Evolutionary conservation across 2,329 filamentous ascomycete species (phyloP).

Genomic region (Aspergillus clavatus): DNA sequence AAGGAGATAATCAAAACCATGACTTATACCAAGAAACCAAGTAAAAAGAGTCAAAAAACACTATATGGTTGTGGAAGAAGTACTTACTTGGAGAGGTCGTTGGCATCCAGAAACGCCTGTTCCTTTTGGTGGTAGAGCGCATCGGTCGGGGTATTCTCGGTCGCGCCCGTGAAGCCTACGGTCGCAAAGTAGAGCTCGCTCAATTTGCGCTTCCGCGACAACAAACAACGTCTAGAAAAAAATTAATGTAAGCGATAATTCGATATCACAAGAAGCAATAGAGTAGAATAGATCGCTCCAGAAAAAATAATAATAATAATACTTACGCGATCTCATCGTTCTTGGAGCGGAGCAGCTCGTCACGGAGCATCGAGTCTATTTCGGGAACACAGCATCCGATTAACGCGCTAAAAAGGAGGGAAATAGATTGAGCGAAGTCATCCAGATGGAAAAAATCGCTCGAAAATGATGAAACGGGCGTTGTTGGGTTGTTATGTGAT

Average conservation of each 20-base stretch:
- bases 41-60: neutral
- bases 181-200: slow-evolving; percentile 82
- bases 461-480: slow-evolving; percentile 41
- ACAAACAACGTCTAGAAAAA: slow-evolving; percentile 52
- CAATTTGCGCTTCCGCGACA: slow-evolving; percentile 85
- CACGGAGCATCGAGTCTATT: slow-evolving; percentile 47
- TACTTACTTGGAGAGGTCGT: slow-evolving; percentile 55
- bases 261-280: slow-evolving; percentile 13
- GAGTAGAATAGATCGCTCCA: slow-evolving; percentile 23
- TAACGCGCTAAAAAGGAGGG: slow-evolving; percentile 43
- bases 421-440: slow-evolving; percentile 36
- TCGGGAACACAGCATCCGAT: slow-evolving; percentile 47
- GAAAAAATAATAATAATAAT: slow-evolving; percentile 31
- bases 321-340: slow-evolving; percentile 50
- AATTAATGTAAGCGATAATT: slow-evolving; percentile 35
- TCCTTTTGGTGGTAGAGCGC: slow-evolving; percentile 48
- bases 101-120: slow-evolving; percentile 52
- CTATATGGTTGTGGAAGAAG: too few species aligned
- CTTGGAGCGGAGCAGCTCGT: slow-evolving; percentile 48
- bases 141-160: slow-evolving; percentile 54
- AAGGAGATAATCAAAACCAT: too few species aligned
- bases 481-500: slow-evolving; percentile 37
- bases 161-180: slow-evolving; percentile 48
- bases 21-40: too few species aligned
- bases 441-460: slow-evolving; percentile 44